Evolutionary conservation across 371 early-diverging fungal species (phyloP).

Genomic region (Mortierella sp.): DNA sequence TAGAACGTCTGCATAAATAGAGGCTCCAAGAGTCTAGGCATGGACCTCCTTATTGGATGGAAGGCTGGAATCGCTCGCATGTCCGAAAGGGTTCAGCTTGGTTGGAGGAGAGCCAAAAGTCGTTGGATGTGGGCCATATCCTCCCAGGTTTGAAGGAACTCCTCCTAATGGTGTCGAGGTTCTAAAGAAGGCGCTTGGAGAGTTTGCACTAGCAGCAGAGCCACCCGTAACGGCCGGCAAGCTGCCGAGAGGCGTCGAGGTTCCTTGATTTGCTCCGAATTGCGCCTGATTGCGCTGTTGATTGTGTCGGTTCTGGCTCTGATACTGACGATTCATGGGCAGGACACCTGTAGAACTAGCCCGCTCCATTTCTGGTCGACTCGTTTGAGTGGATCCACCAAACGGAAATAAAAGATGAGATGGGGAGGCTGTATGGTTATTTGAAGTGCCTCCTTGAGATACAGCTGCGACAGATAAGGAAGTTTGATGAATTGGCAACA

Average conservation of each 20-base stretch:
- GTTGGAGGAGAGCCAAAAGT: conserved; percentile 5
- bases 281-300: conserved; percentile 6
- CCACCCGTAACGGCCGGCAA: not conserved
- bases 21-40: conserved; percentile 11
- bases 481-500: conserved; percentile 21
- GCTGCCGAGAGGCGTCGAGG: not conserved
- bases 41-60: conserved; percentile 32
- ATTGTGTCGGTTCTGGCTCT: not conserved
- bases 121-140: not conserved
- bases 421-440: conserved; percentile 19
- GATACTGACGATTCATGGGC: conserved; percentile 16
- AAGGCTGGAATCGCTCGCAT: conserved; percentile 10
- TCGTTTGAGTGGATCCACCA: conserved; percentile 5
- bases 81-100: conserved; percentile 8
- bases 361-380: conserved; percentile 33
- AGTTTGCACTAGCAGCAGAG: not conserved
- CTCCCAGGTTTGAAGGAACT: conserved; percentile 6
- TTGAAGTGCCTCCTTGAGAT: not conserved
- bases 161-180: conserved; percentile 7
- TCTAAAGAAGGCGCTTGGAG: conserved; percentile 21
- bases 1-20: not conserved
- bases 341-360: conserved; percentile 23
- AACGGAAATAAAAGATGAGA: conserved; percentile 35
- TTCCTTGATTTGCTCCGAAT: not conserved
- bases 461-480: conserved; percentile 1